phyloP scores from a whole-genome alignment of 495 filamentous ascomycete species.

The Aspergillus steynii region DNA sequence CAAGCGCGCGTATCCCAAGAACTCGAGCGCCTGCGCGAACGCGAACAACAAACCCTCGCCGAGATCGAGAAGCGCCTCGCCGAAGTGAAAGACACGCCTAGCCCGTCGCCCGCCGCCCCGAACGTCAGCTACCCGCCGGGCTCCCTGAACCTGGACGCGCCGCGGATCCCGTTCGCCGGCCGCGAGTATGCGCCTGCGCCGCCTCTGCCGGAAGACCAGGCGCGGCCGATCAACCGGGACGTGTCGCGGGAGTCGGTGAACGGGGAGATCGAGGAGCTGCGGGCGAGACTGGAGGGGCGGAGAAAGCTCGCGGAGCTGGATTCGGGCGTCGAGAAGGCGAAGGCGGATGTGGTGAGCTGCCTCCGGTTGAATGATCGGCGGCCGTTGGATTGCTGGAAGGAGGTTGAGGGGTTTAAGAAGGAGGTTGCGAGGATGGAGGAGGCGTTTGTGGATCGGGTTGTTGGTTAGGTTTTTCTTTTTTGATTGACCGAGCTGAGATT shows the following conservation, averaged over 20 bases:
- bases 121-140: slow-evolving; percentile 39
- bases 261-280: slow-evolving; percentile 74
- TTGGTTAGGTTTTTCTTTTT: slow-evolving; percentile 43
- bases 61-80: slow-evolving; percentile 57
- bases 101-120: slow-evolving; percentile 30
- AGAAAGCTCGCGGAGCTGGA: slow-evolving; percentile 68
- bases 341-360: slow-evolving; percentile 75
- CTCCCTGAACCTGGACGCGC: slow-evolving; percentile 49
- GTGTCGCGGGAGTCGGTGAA: slow-evolving; percentile 53
- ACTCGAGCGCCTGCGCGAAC: slow-evolving; percentile 70
- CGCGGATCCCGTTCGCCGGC: slow-evolving; percentile 48
- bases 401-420: slow-evolving; percentile 86
- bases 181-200: slow-evolving; percentile 38
- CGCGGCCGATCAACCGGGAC: slow-evolving; percentile 38
- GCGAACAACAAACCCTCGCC: slow-evolving; percentile 58
- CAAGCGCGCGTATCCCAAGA: slow-evolving; percentile 85
- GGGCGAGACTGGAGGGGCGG: slow-evolving; percentile 69
- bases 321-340: slow-evolving; percentile 70
- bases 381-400: slow-evolving; percentile 93
- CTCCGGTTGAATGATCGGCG: slow-evolving; percentile 81
- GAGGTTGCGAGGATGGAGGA: slow-evolving; percentile 84
- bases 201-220: slow-evolving; percentile 17
- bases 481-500: background rate
- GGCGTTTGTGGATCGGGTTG: slow-evolving; percentile 81
- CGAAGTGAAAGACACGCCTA: slow-evolving; percentile 35